Percentiles rank a stretch among this genome's conserved stretches.
Evolutionary conservation across 805 yeast genomes (phyloP).

Genomic region (Schizosaccharomyces cryophilus): DNA sequence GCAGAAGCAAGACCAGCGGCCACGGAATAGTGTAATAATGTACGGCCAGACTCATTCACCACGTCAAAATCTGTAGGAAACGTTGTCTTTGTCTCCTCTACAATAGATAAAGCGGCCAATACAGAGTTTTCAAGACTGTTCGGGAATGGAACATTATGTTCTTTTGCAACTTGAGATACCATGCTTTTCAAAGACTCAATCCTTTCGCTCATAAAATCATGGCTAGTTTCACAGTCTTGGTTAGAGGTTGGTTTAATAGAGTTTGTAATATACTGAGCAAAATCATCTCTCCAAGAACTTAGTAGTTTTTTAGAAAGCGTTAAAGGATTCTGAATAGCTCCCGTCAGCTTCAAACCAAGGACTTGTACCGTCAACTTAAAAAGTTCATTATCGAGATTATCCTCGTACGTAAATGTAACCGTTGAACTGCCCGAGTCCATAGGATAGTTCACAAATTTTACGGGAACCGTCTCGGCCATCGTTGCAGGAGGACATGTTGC

Average conservation of each 20-base stretch:
- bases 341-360: constrained; percentile 91
- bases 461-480: constrained; percentile 75
- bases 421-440: constrained; percentile 10
- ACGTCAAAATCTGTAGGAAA: constrained; percentile 48
- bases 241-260: not conserved
- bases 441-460: constrained; percentile 42
- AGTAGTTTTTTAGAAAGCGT: constrained; percentile 81
- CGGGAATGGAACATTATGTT: not conserved
- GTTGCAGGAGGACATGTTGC: constrained; percentile 83
- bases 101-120: constrained; percentile 33
- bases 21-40: constrained; percentile 67
- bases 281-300: constrained; percentile 23
- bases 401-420: constrained; percentile 60
- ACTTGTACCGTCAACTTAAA: constrained; percentile 89
- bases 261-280: constrained; percentile 1
- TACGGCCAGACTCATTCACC: constrained; percentile 63
- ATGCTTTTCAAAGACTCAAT: constrained; percentile 6
- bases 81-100: constrained; percentile 27
- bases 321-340: constrained; percentile 79
- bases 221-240: constrained; percentile 2
- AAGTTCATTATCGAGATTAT: constrained; percentile 84
- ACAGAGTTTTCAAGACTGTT: constrained; percentile 19
- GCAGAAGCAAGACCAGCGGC: constrained; percentile 44
- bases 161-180: not conserved
- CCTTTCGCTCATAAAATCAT: constrained; percentile 15